Base-by-base conservation (phyloP, 441 rosid genomes). In the Croton setiger region DNA sequence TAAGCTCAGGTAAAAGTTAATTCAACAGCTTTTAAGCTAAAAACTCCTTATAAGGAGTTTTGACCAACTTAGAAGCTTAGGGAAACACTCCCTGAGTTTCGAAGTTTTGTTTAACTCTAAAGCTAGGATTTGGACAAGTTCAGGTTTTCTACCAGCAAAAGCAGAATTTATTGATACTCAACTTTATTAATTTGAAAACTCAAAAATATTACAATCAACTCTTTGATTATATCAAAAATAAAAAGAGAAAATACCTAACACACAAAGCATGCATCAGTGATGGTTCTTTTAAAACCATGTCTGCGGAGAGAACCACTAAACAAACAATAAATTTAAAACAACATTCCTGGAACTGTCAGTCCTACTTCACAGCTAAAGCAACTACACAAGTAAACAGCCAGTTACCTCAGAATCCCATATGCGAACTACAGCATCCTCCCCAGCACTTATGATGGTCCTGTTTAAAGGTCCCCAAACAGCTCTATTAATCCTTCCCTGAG, bases 381-480 rank as follows among this genome's bases (percentile, higher is more conserved):
- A 66, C 1, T 37, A 55, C 44, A 44, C 21, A 33, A n/a, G 45
- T 13, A 70, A 51, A 57, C 4, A 17, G 52, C 8, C 13, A 62
- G 3, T 21, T 71, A 92, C 98, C 97, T 92, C 96, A 39, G 92
- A 57, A 85, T 94, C 97, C 98, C 97, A 94, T 64, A 90, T 75
- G 20, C 98, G 93, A 76, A 92, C 35, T 3, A 85, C 58, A 33
- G 92, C 67, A 77, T 94, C 98, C 83, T 94, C 98, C 70, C 98
- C 98, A 48, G 75, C 86, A 74, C 96, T 94, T 33, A 94, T 87
- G 54, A 92, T 86, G 64, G 96, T 92, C 71, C 62, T 75, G 81
- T 94, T 88, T 53, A 94, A 72, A 0, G 97, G 96, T 31, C 99
- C 99, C 99, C 99, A 94, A 63, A 92, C 88, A 62, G 96, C 97